Conservation (phyloP, 2,329 filamentous ascomycete genomes). For the Xylariaceae sp. region DNA sequence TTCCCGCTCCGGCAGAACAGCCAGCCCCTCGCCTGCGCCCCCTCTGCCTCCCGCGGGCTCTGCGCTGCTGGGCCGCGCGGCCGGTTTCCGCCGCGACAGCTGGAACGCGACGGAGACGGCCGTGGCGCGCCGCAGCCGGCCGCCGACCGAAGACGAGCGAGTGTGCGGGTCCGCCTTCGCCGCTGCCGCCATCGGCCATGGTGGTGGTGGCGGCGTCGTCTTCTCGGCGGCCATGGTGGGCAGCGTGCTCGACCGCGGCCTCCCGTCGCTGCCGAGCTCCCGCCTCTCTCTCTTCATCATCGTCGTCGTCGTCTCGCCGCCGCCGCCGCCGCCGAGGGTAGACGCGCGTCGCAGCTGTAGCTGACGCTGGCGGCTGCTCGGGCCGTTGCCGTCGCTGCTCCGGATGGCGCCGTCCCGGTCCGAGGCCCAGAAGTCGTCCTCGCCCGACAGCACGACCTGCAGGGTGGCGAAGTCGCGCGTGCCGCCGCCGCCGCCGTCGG, state of each 20-base stretch:
- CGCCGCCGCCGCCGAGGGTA: neutral
- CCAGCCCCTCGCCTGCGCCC: neutral
- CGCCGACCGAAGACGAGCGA: constrained; percentile 12
- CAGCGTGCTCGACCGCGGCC: constrained; percentile 15
- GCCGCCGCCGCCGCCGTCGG: constrained; percentile 19
- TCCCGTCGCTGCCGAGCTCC: neutral
- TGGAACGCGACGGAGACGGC: constrained; percentile 8
- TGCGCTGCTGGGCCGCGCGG: neutral
- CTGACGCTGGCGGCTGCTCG: constrained; percentile 3
- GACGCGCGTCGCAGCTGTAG: constrained; percentile 9
- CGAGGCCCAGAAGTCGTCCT: constrained; percentile 21
- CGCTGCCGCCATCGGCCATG: constrained; percentile 7
- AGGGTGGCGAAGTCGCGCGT: constrained; percentile 22
- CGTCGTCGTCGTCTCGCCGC: constrained; percentile 9
- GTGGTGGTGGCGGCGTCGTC: constrained; percentile 3
- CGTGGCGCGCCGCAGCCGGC: constrained; percentile 11
- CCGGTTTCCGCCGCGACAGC: neutral
- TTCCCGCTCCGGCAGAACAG: neutral
- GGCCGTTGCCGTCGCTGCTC: constrained; percentile 9
- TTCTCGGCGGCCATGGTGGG: constrained; percentile 12
- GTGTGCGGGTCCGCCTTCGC: constrained; percentile 6
- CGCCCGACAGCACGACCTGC: constrained; percentile 23
- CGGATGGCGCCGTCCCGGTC: constrained; percentile 21
- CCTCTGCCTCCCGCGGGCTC: neutral
- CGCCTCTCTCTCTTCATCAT: constrained; percentile 2